Evolutionary conservation across 495 filamentous ascomycete genomes (phyloP).

Genomic region (Penicillium coffeae): DNA sequence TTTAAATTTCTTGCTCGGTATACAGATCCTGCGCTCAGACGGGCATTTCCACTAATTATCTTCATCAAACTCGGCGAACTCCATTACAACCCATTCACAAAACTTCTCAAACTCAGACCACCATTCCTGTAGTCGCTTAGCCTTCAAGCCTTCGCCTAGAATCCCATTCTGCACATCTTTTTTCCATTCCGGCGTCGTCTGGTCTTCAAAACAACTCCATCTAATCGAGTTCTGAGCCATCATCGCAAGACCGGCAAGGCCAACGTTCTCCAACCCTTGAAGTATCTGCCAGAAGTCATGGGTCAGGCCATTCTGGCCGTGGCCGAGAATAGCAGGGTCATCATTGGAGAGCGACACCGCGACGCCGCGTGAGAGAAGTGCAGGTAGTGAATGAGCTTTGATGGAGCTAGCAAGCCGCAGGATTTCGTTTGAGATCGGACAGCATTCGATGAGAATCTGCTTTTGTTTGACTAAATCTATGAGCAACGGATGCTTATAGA

Average conservation of each 20-base stretch:
- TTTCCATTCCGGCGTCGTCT: slow-evolving; percentile 61
- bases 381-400: slow-evolving; percentile 75
- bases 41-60: no score
- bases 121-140: slow-evolving; percentile 72
- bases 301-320: slow-evolving; percentile 70
- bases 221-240: slow-evolving; percentile 89
- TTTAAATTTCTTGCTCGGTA: no score
- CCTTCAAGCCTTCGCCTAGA: slow-evolving; percentile 69
- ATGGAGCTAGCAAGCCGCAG: slow-evolving; percentile 73
- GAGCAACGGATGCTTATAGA: slow-evolving; percentile 89
- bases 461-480: slow-evolving; percentile 83
- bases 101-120: slow-evolving; percentile 79
- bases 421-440: slow-evolving; percentile 82
- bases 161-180: slow-evolving; percentile 68
- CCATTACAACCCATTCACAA: slow-evolving; percentile 82
- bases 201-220: slow-evolving; percentile 86
- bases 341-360: slow-evolving; percentile 71
- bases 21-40: no score
- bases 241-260: slow-evolving; percentile 63
- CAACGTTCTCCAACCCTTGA: slow-evolving; percentile 81
- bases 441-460: slow-evolving; percentile 81
- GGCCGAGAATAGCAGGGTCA: slow-evolving; percentile 77
- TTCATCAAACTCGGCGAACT: slow-evolving; percentile 63
- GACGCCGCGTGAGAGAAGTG: slow-evolving; percentile 75
- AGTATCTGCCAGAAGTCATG: slow-evolving; percentile 92